Evolutionary conservation across 352 stramenopile genomes (phyloP).

Genomic region (Pythium sukuiense): DNA sequence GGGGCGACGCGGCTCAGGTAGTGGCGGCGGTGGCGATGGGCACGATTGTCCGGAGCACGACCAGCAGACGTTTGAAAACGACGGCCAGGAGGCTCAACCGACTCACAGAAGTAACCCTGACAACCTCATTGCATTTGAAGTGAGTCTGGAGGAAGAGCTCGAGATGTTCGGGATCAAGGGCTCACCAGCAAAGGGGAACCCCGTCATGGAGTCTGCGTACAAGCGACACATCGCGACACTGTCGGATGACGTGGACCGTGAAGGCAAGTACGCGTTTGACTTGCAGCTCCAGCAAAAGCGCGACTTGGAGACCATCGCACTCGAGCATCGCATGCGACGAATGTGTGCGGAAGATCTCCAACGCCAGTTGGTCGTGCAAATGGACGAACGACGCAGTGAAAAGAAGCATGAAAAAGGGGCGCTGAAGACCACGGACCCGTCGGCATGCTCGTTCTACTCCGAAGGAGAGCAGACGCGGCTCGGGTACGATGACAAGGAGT

Average conservation of each 20-base stretch:
- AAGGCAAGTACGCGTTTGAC: constrained; percentile 61
- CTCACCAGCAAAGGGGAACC: constrained; percentile 39
- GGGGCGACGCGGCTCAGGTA: neutral
- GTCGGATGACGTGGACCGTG: constrained; percentile 50
- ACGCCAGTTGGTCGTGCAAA: constrained; percentile 53
- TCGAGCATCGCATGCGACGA: constrained; percentile 48
- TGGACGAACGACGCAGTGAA: constrained; percentile 37
- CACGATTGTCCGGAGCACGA: neutral
- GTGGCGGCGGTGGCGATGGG: neutral
- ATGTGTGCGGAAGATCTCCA: constrained; percentile 58
- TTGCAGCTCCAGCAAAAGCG: constrained; percentile 52
- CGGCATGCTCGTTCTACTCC: constrained; percentile 56
- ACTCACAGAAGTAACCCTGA: constrained; percentile 55
- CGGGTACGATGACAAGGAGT: constrained; percentile 52
- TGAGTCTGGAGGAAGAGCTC: constrained; percentile 58
- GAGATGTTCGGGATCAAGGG: constrained; percentile 45
- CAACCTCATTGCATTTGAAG: constrained; percentile 43
- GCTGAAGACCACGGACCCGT: constrained; percentile 38
- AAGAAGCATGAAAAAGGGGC: constrained; percentile 35
- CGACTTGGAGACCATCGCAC: constrained; percentile 51
- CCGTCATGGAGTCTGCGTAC: constrained; percentile 63
- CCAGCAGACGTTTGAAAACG: constrained; percentile 32
- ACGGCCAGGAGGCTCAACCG: constrained; percentile 40
- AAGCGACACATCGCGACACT: constrained; percentile 52
- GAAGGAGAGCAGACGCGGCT: constrained; percentile 51